These are phyloP conservation scores for Dictyostelium intermedium DNA, from an alignment of 78 protist genomes.

Conservation along the genomic window DNA sequence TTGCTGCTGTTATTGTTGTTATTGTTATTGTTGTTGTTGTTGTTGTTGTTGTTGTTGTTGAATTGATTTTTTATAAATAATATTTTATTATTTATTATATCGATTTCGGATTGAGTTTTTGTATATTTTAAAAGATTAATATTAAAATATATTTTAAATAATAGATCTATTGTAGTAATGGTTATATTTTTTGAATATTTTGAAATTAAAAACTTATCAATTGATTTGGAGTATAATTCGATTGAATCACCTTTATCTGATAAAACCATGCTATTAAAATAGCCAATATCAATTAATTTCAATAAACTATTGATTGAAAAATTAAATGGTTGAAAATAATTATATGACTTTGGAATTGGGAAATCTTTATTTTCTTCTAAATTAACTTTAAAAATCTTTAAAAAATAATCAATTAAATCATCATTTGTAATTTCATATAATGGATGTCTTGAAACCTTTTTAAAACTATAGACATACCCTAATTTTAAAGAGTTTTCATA, in stretches of 20 bases:
- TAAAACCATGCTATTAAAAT: too few species aligned
- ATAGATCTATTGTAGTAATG: neutral
- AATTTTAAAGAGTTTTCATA: neutral
- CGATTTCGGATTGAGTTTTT: neutral
- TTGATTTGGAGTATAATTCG: neutral
- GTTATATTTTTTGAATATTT: neutral
- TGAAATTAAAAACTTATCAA: neutral
- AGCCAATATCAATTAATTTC: neutral
- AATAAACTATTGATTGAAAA: neutral
- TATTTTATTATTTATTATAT: too few species aligned
- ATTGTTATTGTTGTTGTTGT: too few species aligned
- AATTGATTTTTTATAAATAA: neutral
- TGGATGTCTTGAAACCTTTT: too few species aligned
- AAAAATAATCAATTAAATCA: neutral
- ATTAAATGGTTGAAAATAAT: neutral
- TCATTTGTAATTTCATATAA: neutral
- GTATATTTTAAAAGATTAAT: neutral
- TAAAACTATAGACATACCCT: neutral
- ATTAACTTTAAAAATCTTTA: too few species aligned
- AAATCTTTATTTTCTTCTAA: too few species aligned
- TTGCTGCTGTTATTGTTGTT: too few species aligned
- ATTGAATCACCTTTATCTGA: neutral
- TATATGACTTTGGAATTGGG: neutral
- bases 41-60: too few species aligned
- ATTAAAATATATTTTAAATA: too few species aligned